Evolutionary conservation across 2,329 filamentous ascomycete species (phyloP), one percentile per base, ranked within the genome.

Genomic region (Talaromyces sp.): DNA sequence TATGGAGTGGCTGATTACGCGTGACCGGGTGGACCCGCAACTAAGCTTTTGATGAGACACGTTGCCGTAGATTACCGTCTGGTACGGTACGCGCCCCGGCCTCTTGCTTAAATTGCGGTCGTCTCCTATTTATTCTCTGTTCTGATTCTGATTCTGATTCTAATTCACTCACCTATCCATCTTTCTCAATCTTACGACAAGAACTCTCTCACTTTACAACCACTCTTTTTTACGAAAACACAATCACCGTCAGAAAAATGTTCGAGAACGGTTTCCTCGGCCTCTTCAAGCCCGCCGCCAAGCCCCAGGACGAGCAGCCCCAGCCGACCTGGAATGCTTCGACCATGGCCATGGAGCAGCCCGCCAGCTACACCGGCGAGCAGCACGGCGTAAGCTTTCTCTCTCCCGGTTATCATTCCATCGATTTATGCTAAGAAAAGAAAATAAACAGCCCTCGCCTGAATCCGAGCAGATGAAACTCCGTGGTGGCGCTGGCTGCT

Each of bases 311-410:
- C 31, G 14, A 62, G 51, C 46, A 65, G 26, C 59, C 56, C 56
- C 60, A 62, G 56, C 56, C 69, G 59, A 64, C 64, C n/a, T 73
- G 70, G 71, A 70, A 73, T 64, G 53, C 70, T 58, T 66, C 68
- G 63, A 70, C 70, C 14, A 61, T 73, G 53, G 68, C 69, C 53
- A 72, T 71, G 69, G 67, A 72, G 46, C 70, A 71, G 63, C 71
- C 71, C 10, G 60, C 66, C 27, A 71, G 68, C 62, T 71, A 71
- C 51, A 65, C 67, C 19, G 69, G 70, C 46, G 70, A 65, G 52
- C 62, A 71, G 46, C 63, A 58, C 8, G 56, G 67, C 19, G 70
- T 72, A 67, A n/a, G n/a, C n/a, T 2, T 69, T 64, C 17, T 38
- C 19, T 24, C 26, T 7, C n/a, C n/a, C n/a, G n/a, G n/a, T n/a